Percentiles rank a stretch among this genome's conserved stretches.
Evolutionary conservation across 768 basidiomycete species (phyloP).

Genomic region (Podaxis carcinomalis): DNA sequence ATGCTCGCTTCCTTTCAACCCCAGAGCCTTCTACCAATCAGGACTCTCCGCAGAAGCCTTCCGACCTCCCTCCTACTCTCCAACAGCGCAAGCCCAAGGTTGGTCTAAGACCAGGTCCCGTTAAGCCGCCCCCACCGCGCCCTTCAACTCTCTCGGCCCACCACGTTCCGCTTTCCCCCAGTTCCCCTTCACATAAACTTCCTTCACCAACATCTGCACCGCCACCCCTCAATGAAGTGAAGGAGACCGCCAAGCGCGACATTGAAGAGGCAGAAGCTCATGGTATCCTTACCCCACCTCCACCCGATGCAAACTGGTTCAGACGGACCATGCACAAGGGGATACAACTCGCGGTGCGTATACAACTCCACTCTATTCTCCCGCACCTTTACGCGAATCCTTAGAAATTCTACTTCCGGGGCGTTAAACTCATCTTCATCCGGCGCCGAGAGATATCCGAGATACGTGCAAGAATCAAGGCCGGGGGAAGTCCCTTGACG

Average conservation of each 20-base stretch:
- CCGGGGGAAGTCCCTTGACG: slow-evolving; percentile 60
- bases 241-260: slow-evolving; percentile 57
- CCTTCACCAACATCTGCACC: slow-evolving; percentile 8
- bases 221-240: slow-evolving; percentile 27
- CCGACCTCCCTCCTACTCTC: slow-evolving; percentile 18
- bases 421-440: slow-evolving; percentile 65
- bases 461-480: slow-evolving; percentile 52
- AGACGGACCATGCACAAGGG: slow-evolving; percentile 45
- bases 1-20: slow-evolving; percentile 12
- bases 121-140: slow-evolving; percentile 30
- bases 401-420: slow-evolving; percentile 83
- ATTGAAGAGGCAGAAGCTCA: slow-evolving; percentile 60
- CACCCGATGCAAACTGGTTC: slow-evolving; percentile 54
- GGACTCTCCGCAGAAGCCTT: slow-evolving; percentile 2
- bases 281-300: slow-evolving; percentile 66
- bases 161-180: slow-evolving; percentile 19
- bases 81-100: slow-evolving; percentile 44
- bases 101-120: slow-evolving; percentile 61
- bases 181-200: slow-evolving; percentile 15
- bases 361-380: neutral
- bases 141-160: slow-evolving; percentile 16
- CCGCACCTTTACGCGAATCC: neutral
- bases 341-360: slow-evolving; percentile 41
- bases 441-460: slow-evolving; percentile 50
- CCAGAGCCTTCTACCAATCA: slow-evolving; percentile 10